Evolutionary conservation across 495 filamentous ascomycete genomes (phyloP).

Genomic region (Tuber indicum): DNA sequence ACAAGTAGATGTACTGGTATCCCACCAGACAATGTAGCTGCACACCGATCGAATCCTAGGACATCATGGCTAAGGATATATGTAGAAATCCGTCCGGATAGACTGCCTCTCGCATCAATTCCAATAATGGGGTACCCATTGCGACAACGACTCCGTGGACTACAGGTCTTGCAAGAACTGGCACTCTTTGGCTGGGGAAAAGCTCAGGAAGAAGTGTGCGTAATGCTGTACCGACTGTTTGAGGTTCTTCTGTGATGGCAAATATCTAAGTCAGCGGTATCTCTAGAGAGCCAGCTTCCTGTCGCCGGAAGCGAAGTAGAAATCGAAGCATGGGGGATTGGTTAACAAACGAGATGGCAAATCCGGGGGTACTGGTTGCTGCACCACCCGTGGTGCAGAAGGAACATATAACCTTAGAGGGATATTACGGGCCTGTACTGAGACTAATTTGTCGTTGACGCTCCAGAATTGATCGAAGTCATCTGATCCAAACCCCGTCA

Average conservation of each 20-base stretch:
- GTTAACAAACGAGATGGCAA: conserved; percentile 32
- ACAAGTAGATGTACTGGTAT: not conserved
- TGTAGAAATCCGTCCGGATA: conserved; percentile 93
- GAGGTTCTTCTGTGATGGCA: conserved; percentile 51
- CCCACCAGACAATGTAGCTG: not conserved
- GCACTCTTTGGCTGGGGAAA: conserved; percentile 78
- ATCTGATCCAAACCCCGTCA: conserved; percentile 49
- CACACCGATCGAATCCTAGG: conserved; percentile 19
- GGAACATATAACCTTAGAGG: conserved; percentile 87
- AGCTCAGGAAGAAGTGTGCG: conserved; percentile 68
- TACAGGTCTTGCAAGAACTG: conserved; percentile 84
- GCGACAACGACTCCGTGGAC: conserved; percentile 82
- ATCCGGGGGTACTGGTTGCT: conserved; percentile 45
- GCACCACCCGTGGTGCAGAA: conserved; percentile 46
- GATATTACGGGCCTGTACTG: conserved; percentile 66
- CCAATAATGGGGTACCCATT: conserved; percentile 74
- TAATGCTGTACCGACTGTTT: conserved; percentile 78
- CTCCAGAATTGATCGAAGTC: conserved; percentile 64
- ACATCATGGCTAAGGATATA: conserved; percentile 73
- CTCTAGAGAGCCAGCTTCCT: not conserved
- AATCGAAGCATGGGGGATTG: not conserved
- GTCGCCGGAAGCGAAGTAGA: conserved; percentile 12
- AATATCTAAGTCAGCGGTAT: conserved; percentile 16
- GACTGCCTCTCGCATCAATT: conserved; percentile 69
- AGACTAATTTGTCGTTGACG: conserved; percentile 67